A percentile compares a stretch with the other conserved stretches of the same genome.
Conservation (phyloP, 768 basidiomycete genomes). For the Paxillus involutus region DNA sequence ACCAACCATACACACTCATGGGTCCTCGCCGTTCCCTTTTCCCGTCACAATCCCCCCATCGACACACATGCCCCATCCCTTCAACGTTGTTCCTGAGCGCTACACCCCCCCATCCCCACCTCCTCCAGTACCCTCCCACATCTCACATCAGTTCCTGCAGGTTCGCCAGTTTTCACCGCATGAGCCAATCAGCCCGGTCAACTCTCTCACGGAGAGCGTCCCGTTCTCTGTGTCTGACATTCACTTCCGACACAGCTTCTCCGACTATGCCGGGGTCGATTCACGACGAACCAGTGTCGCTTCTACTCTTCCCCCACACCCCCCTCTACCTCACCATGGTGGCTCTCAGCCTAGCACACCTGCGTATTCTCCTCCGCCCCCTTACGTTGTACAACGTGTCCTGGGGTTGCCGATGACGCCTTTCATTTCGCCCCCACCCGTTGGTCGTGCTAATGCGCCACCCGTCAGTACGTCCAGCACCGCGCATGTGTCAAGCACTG, state of each 20-base stretch:
- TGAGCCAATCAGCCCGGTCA: constrained; percentile 28
- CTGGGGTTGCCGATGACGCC: constrained; percentile 28
- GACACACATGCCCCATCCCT: constrained; percentile 27
- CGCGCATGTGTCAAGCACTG: neutral
- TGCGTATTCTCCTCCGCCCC: constrained; percentile 20
- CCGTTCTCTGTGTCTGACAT: constrained; percentile 56
- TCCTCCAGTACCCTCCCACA: constrained; percentile 3
- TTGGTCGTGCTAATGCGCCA: neutral
- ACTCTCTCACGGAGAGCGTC: constrained; percentile 57
- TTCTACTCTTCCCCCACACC: constrained; percentile 43
- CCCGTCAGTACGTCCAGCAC: neutral
- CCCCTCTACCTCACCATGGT: constrained; percentile 34
- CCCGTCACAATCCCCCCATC: constrained; percentile 47
- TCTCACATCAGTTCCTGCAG: constrained; percentile 25
- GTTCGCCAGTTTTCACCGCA: constrained; percentile 25
- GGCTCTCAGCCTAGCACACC: constrained; percentile 18
- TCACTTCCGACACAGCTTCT: constrained; percentile 44
- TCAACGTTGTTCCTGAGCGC: constrained; percentile 15
- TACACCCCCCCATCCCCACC: constrained; percentile 19
- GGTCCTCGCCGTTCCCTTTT: constrained; percentile 40
- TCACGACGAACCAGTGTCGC: constrained; percentile 33
- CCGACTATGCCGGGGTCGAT: constrained; percentile 29
- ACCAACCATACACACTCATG: constrained; percentile 22
- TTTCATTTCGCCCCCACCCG: constrained; percentile 11
- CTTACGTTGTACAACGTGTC: constrained; percentile 32